phyloP scores from a whole-genome alignment of 2,329 filamentous ascomycete species.

The Chaetomium olivaceum region DNA sequence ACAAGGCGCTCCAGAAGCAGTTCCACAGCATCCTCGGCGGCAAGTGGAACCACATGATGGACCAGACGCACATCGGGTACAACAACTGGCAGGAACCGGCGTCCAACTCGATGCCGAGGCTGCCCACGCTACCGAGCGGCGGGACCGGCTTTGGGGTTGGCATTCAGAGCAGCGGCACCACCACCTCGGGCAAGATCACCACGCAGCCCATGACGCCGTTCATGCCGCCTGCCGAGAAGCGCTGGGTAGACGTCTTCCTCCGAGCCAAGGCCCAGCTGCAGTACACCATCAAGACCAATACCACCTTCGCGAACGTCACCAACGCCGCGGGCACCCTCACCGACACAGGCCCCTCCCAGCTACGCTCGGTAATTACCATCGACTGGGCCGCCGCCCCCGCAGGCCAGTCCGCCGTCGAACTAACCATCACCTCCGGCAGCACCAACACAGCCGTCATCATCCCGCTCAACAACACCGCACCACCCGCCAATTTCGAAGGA shows the following conservation, averaged over 20 bases:
- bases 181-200: conserved; percentile 47
- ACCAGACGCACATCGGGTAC: conserved; percentile 52
- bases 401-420: conserved; percentile 38
- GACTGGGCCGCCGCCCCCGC: conserved; percentile 46
- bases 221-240: conserved; percentile 38
- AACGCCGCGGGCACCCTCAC: conserved; percentile 40
- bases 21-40: conserved; percentile 46
- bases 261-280: conserved; percentile 43
- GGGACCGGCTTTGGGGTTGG: conserved; percentile 48
- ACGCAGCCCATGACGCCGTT: conserved; percentile 29
- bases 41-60: conserved; percentile 47
- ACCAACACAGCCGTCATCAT: conserved; percentile 41
- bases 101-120: conserved; percentile 50
- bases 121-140: conserved; percentile 30
- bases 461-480: conserved; percentile 41
- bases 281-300: conserved; percentile 43
- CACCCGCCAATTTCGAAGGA: conserved; percentile 33
- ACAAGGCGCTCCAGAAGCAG: conserved; percentile 44
- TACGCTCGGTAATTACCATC: conserved; percentile 43
- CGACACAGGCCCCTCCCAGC: conserved; percentile 37
- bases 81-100: conserved; percentile 54
- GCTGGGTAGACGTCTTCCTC: conserved; percentile 51
- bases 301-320: conserved; percentile 42
- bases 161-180: conserved; percentile 51
- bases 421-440: conserved; percentile 38